A percentile compares a stretch with the other conserved stretches of the same genome.
Evolutionary conservation across 1,284 basidiomycete species (phyloP).

Genomic region (Ganoderma meredithae): DNA sequence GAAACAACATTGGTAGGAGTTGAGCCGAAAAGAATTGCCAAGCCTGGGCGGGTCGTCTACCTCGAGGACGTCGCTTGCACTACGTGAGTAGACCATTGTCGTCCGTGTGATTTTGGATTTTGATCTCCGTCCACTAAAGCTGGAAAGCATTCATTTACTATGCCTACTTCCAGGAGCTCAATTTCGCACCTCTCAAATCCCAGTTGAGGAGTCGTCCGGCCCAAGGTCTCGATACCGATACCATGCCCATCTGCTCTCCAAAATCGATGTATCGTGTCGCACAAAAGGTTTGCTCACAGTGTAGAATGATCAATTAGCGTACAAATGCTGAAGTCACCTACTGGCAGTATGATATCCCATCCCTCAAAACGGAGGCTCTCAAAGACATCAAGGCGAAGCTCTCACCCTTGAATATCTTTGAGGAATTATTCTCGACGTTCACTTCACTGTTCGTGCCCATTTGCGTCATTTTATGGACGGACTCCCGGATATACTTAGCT

Average conservation of each 20-base stretch:
- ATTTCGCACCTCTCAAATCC: constrained; percentile 36
- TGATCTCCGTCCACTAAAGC: constrained; percentile 15
- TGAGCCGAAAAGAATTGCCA: too few species aligned
- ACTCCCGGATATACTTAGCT: too few species aligned
- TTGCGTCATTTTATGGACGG: too few species aligned
- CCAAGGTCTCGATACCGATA: not conserved
- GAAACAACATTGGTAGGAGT: too few species aligned
- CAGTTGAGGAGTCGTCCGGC: constrained; percentile 1
- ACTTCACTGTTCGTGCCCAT: constrained; percentile 25
- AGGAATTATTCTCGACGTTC: constrained; percentile 34
- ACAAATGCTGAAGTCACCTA: too few species aligned
- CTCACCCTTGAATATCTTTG: constrained; percentile 24
- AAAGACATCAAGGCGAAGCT: constrained; percentile 26
- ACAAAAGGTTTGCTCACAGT: constrained; percentile 20
- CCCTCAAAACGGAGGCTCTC: constrained; percentile 24
- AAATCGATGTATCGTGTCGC: constrained; percentile 36
- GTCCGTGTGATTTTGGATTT: too few species aligned
- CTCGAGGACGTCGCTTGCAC: constrained; percentile 31
- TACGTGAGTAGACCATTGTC: constrained; percentile 28
- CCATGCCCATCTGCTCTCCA: constrained; percentile 27
- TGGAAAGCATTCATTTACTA: constrained; percentile 35
- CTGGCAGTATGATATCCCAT: constrained; percentile 27
- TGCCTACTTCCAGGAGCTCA: constrained; percentile 29
- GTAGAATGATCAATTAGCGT: too few species aligned
- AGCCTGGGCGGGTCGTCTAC: constrained; percentile 23